Percentiles rank a stretch among this genome's conserved stretches.
These are phyloP conservation scores for Penicillium lividum DNA, from an alignment of 495 filamentous ascomycete species.

Conservation along the genomic window DNA sequence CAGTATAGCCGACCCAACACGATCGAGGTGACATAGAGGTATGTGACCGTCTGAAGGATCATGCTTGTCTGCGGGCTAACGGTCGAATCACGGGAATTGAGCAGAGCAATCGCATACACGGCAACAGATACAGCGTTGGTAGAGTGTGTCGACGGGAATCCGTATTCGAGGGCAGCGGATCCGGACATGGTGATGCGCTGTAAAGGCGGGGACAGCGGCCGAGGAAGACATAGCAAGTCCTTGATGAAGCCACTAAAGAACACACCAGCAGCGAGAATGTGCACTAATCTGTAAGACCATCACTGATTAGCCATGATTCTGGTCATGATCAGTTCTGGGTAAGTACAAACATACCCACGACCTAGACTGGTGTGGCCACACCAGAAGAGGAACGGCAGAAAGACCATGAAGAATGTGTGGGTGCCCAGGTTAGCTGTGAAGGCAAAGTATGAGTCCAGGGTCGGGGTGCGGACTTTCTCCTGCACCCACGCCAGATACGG, in stretches of 20 bases:
- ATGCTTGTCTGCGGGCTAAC: constrained; percentile 53
- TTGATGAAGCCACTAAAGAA: constrained; percentile 94
- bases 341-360: constrained; percentile 63
- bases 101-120: constrained; percentile 71
- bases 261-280: constrained; percentile 84
- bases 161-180: constrained; percentile 91
- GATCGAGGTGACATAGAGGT: constrained; percentile 87
- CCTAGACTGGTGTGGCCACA: constrained; percentile 80
- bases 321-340: background rate
- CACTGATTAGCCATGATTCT: background rate
- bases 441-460: constrained; percentile 93
- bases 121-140: constrained; percentile 96
- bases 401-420: constrained; percentile 97
- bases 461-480: constrained; percentile 70
- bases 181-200: constrained; percentile 97
- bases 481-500: constrained; percentile 88
- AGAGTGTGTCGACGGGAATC: constrained; percentile 95
- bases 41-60: constrained; percentile 65
- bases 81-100: constrained; percentile 56
- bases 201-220: constrained; percentile 88
- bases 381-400: constrained; percentile 93
- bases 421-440: constrained; percentile 96
- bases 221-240: constrained; percentile 90
- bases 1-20: constrained; percentile 90
- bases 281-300: constrained; percentile 64